Percentiles rank a stretch among this genome's conserved stretches.
These are phyloP conservation scores for Cylindrodendrum hubeiense DNA, from an alignment of 2,329 filamentous ascomycete species.

Conservation along the genomic window DNA sequence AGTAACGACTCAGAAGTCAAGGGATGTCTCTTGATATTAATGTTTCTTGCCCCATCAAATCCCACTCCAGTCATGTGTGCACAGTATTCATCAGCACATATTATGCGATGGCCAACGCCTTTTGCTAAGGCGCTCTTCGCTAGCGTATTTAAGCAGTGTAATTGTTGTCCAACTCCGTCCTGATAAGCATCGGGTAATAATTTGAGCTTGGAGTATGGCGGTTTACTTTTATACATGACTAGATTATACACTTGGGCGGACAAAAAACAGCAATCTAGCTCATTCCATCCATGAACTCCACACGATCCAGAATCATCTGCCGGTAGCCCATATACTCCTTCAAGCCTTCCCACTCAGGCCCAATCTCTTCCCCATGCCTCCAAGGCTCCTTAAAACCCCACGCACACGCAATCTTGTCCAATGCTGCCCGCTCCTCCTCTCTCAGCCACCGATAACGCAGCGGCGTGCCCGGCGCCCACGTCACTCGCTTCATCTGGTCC, in stretches of 20 bases:
- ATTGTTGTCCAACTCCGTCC: too few species aligned
- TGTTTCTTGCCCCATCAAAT: too few species aligned
- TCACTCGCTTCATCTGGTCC: constrained; percentile 94
- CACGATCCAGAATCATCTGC: constrained; percentile 90
- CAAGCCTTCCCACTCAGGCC: constrained; percentile 88
- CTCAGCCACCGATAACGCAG: constrained; percentile 86
- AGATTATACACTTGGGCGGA: constrained; percentile 31
- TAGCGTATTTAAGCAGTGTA: too few species aligned
- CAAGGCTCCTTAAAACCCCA: constrained; percentile 91
- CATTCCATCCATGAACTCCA: constrained; percentile 95
- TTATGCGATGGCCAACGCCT: too few species aligned
- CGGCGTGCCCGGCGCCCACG: constrained; percentile 87
- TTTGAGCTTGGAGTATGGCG: background rate
- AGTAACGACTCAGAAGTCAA: too few species aligned
- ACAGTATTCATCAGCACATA: constrained; percentile 5
- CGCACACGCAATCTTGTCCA: constrained; percentile 86
- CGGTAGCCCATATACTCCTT: constrained; percentile 85
- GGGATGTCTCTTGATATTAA: too few species aligned
- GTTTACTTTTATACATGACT: constrained; percentile 30
- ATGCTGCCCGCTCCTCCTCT: constrained; percentile 88
- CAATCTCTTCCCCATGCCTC: constrained; percentile 90
- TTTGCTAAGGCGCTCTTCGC: background rate
- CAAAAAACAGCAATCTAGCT: constrained; percentile 32
- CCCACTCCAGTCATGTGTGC: too few species aligned
- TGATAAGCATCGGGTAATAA: background rate